Evolutionary conservation across 2,329 filamentous ascomycete species (phyloP), one percentile per base, ranked within the genome.

Genomic region (Periconia sp.): DNA sequence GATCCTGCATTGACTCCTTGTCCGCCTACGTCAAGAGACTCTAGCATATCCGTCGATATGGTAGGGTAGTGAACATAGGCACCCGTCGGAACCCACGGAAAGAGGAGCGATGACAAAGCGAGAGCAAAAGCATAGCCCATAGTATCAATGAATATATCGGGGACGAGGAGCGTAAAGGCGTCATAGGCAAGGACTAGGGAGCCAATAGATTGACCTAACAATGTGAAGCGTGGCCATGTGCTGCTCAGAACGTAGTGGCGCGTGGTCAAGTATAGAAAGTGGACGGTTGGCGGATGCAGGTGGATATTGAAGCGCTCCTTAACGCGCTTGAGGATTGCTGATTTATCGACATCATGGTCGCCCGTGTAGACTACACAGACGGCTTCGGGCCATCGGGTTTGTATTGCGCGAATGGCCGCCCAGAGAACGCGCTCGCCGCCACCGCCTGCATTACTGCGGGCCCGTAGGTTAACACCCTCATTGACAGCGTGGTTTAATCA

Each of bases 51-150:
- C 36, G 91, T 99, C 3, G 92, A 96, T 40, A 99, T 99, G 42
- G 92, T 97, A 1, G 94, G 94, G 66, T 97, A 99, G 73, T 99
- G 94, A 1, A 97, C 92, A 65, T 99, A 99, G 38, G 94, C 92
- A 32, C 83, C 91, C 0, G 91, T 96, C 0, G 92, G 89, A 1
- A 96, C 81, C 24, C 74, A 70, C 0, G 82, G 87, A 65, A 97
- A 97, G 17, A 97, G 77, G 51, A 88, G 80, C 65, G 91, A 94
- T 69, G 80, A 88, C 3, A 96, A 78, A 7, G 89, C 90, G 9
- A 96, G 81, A 0, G 88, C 82, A 66, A 97, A 99, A 18, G 92
- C 91, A 63, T 96, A 99, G 50, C 94, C 94, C 92, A 99, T 96
- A 2, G 94, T 99, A 65, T 99, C 94, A 58, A 99, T 79, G 67